phyloP scores from a whole-genome alignment of 805 yeast genomes.

The Ogataea nakhonphanomensis region DNA sequence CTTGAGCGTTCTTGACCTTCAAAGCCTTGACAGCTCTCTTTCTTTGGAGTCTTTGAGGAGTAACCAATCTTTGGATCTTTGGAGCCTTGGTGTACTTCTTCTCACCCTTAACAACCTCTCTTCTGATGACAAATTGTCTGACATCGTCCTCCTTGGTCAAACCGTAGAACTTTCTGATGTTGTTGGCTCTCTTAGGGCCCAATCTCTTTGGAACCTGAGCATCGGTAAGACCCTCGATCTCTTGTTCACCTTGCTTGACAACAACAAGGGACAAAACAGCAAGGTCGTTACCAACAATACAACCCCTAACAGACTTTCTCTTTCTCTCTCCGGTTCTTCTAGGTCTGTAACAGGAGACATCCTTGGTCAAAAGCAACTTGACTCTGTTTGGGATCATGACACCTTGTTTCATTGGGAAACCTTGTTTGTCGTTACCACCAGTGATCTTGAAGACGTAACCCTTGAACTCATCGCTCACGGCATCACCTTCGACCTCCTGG shows the following conservation, averaged over 20 bases:
- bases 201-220: constrained; percentile 95
- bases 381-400: constrained; percentile 99
- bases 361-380: constrained; percentile 88
- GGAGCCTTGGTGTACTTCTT: constrained; percentile 99
- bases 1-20: constrained; percentile 96
- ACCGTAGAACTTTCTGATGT: constrained; percentile 99
- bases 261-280: constrained; percentile 91
- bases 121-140: constrained; percentile 90
- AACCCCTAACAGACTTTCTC: constrained; percentile 99
- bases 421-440: constrained; percentile 99
- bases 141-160: constrained; percentile 92
- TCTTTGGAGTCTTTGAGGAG: constrained; percentile 99
- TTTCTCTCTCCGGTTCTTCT: constrained; percentile 99
- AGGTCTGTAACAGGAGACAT: constrained; percentile 98
- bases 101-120: constrained; percentile 97
- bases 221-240: constrained; percentile 95
- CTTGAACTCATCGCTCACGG: constrained; percentile 97
- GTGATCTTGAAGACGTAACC: constrained; percentile 98
- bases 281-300: constrained; percentile 96
- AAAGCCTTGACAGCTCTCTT: constrained; percentile 94
- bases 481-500: constrained; percentile 98
- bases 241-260: constrained; percentile 96
- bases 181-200: constrained; percentile 99
- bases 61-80: constrained; percentile 98
- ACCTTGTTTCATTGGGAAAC: constrained; percentile 99